These are phyloP conservation scores for Eucalyptus paniculata DNA, from an alignment of 345 rosid species.

Conservation along the genomic window DNA sequence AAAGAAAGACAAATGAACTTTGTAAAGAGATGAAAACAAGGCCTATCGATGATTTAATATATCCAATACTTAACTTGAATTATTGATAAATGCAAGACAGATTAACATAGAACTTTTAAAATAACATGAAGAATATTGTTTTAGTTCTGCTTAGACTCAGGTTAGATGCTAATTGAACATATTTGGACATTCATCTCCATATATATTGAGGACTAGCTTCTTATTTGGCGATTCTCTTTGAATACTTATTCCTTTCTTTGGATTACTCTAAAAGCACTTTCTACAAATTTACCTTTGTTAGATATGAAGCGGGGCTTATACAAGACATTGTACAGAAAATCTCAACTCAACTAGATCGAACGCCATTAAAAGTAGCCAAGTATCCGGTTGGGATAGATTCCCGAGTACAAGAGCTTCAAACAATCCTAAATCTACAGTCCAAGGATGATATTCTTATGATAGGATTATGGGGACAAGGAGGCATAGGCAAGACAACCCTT, in stretches of 20 bases:
- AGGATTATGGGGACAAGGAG: background rate
- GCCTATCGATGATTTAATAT: no score
- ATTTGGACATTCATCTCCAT: background rate
- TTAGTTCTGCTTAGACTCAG: no score
- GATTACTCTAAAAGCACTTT: background rate
- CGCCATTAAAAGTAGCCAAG: accelerated
- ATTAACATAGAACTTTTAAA: no score
- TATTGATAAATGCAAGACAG: no score
- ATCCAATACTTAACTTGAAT: no score
- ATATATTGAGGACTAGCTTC: background rate
- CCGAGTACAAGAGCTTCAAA: background rate
- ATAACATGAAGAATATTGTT: no score
- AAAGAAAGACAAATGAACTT: no score
- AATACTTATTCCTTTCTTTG: background rate
- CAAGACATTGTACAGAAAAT: background rate
- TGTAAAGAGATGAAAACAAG: no score
- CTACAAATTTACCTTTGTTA: background rate
- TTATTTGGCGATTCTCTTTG: background rate
- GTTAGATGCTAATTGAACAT: background rate
- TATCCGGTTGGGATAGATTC: background rate
- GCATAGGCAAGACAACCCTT: background rate
- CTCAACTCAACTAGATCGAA: background rate
- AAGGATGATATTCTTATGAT: background rate
- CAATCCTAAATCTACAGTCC: background rate
- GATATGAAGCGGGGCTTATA: background rate